Evolutionary conservation across 345 rosid species (phyloP).

Genomic region (Brassica juncea): DNA sequence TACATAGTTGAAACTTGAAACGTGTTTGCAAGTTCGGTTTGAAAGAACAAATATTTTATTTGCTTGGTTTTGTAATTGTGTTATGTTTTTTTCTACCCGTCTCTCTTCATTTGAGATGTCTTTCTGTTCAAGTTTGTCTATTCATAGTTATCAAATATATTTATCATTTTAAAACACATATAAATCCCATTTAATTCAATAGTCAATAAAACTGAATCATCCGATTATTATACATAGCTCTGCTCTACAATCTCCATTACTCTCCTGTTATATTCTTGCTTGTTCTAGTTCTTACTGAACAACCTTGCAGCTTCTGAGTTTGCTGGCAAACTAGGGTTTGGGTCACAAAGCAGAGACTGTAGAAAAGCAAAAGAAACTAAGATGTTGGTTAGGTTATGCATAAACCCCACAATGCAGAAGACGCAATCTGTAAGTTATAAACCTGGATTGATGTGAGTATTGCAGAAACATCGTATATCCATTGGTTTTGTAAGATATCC

Average conservation of each 20-base stretch:
- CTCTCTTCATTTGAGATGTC: slow-evolving; percentile 5
- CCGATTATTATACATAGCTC: slow-evolving; percentile 41
- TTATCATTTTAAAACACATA: neutral
- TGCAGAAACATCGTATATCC: slow-evolving; percentile 81
- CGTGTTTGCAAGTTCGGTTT: slow-evolving; percentile 28
- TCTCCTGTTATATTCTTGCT: slow-evolving; percentile 63
- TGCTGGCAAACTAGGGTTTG: slow-evolving; percentile 72
- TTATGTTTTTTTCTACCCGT: neutral
- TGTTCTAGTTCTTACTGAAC: slow-evolving; percentile 62
- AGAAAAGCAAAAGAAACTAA: neutral
- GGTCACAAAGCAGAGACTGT: slow-evolving; percentile 74
- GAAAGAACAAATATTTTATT: slow-evolving; percentile 28
- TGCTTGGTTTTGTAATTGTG: slow-evolving; percentile 29
- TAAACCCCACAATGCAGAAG: slow-evolving; percentile 1
- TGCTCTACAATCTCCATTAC: slow-evolving; percentile 65
- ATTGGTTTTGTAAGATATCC: slow-evolving; percentile 76
- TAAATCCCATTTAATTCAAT: neutral
- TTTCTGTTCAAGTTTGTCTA: neutral
- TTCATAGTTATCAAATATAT: neutral
- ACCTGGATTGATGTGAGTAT: slow-evolving; percentile 84
- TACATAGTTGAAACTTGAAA: slow-evolving; percentile 24
- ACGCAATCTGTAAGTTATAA: neutral
- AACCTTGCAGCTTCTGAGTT: slow-evolving; percentile 71
- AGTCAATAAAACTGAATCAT: slow-evolving; percentile 7
- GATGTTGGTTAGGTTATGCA: slow-evolving; percentile 13